These are phyloP conservation scores for Cryptococcus sp. DNA, from an alignment of 1,284 basidiomycete genomes.

Conservation along the genomic window DNA sequence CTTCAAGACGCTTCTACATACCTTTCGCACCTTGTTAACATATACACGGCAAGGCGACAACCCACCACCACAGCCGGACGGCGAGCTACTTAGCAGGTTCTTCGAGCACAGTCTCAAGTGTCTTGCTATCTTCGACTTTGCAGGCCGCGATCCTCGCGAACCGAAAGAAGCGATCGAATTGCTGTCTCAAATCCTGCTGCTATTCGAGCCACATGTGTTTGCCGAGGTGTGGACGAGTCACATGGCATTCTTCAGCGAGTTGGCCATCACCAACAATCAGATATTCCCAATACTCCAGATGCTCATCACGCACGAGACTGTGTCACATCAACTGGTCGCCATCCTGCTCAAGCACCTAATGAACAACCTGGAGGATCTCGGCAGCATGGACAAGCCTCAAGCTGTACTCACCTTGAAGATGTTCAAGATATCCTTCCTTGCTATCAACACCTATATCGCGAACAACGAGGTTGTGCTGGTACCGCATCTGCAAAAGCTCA, in stretches of 20 bases:
- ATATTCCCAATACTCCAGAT: constrained; percentile 85
- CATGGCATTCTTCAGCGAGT: constrained; percentile 83
- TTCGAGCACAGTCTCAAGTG: constrained; percentile 84
- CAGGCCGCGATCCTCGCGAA: constrained; percentile 67
- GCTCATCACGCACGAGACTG: constrained; percentile 79
- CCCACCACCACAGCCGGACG: constrained; percentile 68
- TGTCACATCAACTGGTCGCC: constrained; percentile 87
- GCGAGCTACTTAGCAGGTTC: constrained; percentile 80
- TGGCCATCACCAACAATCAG: constrained; percentile 72
- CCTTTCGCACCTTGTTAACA: constrained; percentile 79
- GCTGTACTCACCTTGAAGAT: constrained; percentile 80
- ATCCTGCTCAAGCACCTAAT: constrained; percentile 89
- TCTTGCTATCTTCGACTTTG: constrained; percentile 79
- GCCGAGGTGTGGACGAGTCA: constrained; percentile 92
- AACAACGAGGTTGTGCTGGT: constrained; percentile 90
- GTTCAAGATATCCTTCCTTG: constrained; percentile 95
- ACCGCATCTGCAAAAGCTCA: constrained; percentile 86
- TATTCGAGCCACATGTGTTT: constrained; percentile 86
- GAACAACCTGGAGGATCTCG: constrained; percentile 77
- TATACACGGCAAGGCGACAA: constrained; percentile 79
- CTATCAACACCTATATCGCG: constrained; percentile 75
- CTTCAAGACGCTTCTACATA: constrained; percentile 86
- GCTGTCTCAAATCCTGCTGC: constrained; percentile 74
- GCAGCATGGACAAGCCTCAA: constrained; percentile 76
- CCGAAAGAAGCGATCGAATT: constrained; percentile 85